Evolutionary conservation across 345 rosid species (phyloP).

Genomic region (Corymbia maculata): DNA sequence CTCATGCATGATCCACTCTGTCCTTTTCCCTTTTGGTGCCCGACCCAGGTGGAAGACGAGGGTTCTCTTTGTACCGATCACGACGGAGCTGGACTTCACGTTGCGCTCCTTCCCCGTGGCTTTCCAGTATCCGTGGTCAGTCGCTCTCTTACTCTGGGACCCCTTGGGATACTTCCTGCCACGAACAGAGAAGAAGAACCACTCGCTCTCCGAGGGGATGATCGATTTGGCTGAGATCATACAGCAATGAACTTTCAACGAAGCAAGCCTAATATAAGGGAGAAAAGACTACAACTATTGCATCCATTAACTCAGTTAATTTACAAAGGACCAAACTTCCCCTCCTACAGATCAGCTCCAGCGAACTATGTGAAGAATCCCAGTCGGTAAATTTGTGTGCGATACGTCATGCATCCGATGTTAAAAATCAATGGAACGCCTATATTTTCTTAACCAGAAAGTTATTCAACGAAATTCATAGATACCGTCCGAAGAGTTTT

Average conservation of each 20-base stretch:
- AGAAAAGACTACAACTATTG: background rate
- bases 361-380: background rate
- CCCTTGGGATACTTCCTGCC: conserved; percentile 87
- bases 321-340: background rate
- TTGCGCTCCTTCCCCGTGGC: conserved; percentile 77
- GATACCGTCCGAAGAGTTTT: background rate
- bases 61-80: conserved; percentile 77
- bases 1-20: conserved; percentile 92
- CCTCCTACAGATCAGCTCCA: background rate
- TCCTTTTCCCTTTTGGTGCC: conserved; percentile 73
- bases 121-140: conserved; percentile 77
- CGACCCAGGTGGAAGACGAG: conserved; percentile 77
- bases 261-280: conserved; percentile 2
- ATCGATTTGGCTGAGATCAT: conserved; percentile 25
- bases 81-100: conserved; percentile 37
- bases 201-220: conserved; percentile 58
- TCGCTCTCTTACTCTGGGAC: conserved; percentile 62
- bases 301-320: background rate
- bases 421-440: background rate
- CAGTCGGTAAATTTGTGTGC: background rate
- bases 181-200: conserved; percentile 72
- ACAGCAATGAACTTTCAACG: background rate
- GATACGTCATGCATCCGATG: background rate
- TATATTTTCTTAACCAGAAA: background rate
- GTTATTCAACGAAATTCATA: background rate